Percentiles rank a stretch among this genome's conserved stretches.
phyloP scores from a whole-genome alignment of 495 filamentous ascomycete species.

The Pseudevernia furfuracea region DNA sequence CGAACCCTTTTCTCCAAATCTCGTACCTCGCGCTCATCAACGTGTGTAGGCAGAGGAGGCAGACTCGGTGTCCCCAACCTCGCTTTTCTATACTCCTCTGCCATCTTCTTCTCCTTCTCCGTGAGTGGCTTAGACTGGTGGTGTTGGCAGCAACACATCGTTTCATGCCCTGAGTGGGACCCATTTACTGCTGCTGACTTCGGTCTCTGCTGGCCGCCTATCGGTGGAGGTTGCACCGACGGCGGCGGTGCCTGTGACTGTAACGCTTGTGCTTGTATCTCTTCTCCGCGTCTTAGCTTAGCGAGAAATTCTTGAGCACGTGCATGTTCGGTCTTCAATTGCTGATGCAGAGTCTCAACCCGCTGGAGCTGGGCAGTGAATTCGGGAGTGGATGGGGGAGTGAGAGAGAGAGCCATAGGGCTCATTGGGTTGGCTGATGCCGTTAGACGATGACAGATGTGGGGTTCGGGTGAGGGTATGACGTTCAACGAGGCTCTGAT shows the following conservation, averaged over 20 bases:
- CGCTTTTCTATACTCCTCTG: constrained; percentile 17
- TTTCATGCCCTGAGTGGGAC: constrained; percentile 4
- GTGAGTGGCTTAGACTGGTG: constrained; percentile 21
- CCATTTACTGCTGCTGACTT: constrained; percentile 8
- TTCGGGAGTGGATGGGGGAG: constrained; percentile 17
- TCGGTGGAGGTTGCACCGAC: neutral
- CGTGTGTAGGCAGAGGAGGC: constrained; percentile 16
- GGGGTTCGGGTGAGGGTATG: neutral
- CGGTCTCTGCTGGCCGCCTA: constrained; percentile 1
- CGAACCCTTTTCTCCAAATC: constrained; percentile 43
- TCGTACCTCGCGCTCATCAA: constrained; percentile 44
- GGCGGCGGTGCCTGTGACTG: constrained; percentile 11
- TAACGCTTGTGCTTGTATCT: constrained; percentile 16
- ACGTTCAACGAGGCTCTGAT: neutral
- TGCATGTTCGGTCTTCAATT: constrained; percentile 24
- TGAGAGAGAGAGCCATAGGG: constrained; percentile 15
- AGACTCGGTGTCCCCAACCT: neutral
- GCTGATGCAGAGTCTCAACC: constrained; percentile 26
- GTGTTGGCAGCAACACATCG: constrained; percentile 21
- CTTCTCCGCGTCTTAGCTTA: constrained; percentile 23
- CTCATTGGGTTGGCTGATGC: constrained; percentile 4
- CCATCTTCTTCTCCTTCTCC: constrained; percentile 5
- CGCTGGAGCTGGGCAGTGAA: constrained; percentile 26
- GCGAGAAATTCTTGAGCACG: constrained; percentile 26
- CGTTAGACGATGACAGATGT: neutral